Conservation (phyloP, 2,329 filamentous ascomycete genomes). For the Fusarium nygamai region DNA sequence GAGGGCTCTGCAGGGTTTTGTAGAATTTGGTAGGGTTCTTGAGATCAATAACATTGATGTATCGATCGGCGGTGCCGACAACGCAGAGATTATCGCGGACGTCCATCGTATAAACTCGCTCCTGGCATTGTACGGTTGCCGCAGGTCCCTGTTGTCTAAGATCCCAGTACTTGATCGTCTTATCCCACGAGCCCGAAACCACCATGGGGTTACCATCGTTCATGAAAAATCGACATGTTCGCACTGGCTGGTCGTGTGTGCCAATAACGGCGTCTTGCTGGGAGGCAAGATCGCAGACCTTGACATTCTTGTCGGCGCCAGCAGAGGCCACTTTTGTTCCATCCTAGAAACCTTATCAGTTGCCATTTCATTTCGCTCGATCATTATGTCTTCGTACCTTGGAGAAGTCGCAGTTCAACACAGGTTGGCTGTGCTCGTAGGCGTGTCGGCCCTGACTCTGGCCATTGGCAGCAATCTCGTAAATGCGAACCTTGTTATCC, state of each 20-base stretch:
- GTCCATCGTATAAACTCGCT: constrained; percentile 91
- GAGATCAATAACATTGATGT: constrained; percentile 95
- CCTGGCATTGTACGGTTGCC: constrained; percentile 73
- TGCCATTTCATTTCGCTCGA: background rate
- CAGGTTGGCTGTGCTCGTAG: constrained; percentile 87
- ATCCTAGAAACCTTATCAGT: constrained; percentile 66
- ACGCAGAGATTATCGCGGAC: constrained; percentile 89
- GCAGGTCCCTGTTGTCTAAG: constrained; percentile 73
- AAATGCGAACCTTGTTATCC: constrained; percentile 98
- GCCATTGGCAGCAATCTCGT: constrained; percentile 83
- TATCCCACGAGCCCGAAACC: constrained; percentile 92
- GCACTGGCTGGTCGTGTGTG: constrained; percentile 85
- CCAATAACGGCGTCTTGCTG: constrained; percentile 78
- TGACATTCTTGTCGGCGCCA: constrained; percentile 90
- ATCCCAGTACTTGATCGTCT: constrained; percentile 92
- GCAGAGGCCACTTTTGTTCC: constrained; percentile 88
- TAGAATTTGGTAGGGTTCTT: constrained; percentile 90
- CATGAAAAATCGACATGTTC: constrained; percentile 81
- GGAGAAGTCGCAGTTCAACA: constrained; percentile 87
- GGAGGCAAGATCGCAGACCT: constrained; percentile 82
- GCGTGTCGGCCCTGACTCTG: constrained; percentile 85
- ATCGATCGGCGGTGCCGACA: constrained; percentile 91
- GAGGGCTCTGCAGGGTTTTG: constrained; percentile 93
- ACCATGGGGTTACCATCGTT: constrained; percentile 79
- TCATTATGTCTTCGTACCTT: constrained; percentile 66